Conservation (phyloP, 1,284 basidiomycete species). For the Puccinia novopanici region DNA sequence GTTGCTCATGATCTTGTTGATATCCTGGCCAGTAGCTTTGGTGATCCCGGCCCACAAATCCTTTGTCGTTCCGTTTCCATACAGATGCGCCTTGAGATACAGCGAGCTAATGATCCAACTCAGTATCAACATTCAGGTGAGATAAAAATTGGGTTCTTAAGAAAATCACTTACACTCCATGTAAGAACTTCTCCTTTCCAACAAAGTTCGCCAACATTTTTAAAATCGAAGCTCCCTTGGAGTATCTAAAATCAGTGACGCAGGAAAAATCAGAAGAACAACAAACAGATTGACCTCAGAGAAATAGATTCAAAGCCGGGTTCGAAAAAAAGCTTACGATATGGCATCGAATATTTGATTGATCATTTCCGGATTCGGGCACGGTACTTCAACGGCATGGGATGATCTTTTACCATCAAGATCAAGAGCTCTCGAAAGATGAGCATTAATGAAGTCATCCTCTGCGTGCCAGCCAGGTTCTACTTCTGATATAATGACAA, state of each 20-base stretch:
- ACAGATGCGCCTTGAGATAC: conserved; percentile 83
- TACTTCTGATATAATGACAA: conserved; percentile 52
- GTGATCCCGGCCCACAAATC: conserved; percentile 89
- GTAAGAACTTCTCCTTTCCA: conserved; percentile 72
- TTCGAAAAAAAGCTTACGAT: conserved; percentile 58
- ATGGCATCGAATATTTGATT: conserved; percentile 83
- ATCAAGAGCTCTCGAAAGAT: conserved; percentile 68
- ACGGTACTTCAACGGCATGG: conserved; percentile 91
- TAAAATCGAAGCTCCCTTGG: conserved; percentile 67
- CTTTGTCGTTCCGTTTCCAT: conserved; percentile 78
- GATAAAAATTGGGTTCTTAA: neutral
- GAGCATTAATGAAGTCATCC: conserved; percentile 64
- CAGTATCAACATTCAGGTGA: neutral
- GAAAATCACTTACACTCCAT: conserved; percentile 56
- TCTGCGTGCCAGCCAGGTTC: conserved; percentile 65
- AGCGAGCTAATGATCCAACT: conserved; percentile 63
- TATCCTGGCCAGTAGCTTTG: conserved; percentile 74
- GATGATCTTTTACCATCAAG: conserved; percentile 88
- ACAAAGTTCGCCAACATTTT: conserved; percentile 89
- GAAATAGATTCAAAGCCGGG: conserved; percentile 61
- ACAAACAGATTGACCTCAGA: conserved; percentile 67
- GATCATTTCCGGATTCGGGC: conserved; percentile 81
- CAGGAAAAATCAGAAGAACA: neutral
- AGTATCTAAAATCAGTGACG: conserved; percentile 33
- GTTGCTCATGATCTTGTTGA: conserved; percentile 81